phyloP scores from a whole-genome alignment of 2,329 filamentous ascomycete genomes.

The Colletotrichum navitas region DNA sequence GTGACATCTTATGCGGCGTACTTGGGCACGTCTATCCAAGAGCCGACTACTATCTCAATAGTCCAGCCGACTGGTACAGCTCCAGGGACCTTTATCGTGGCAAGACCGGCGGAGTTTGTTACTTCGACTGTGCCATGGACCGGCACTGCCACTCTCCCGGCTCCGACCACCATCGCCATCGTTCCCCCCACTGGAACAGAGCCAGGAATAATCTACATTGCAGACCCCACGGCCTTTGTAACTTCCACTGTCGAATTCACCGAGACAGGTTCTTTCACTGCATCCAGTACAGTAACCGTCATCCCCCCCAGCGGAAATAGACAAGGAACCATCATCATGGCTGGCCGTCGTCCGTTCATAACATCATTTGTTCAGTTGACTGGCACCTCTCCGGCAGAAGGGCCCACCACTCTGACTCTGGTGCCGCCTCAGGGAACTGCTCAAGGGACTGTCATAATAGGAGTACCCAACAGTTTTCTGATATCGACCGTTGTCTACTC shows the following conservation, averaged over 20 bases:
- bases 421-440: constrained; percentile 5
- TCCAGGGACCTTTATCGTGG: constrained; percentile 37
- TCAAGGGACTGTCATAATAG: constrained; percentile 6
- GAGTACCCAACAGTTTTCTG: constrained; percentile 1
- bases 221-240: constrained; percentile 27
- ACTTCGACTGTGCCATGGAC: constrained; percentile 36
- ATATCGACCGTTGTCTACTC: constrained; percentile 13
- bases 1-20: constrained; percentile 23
- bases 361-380: constrained; percentile 1
- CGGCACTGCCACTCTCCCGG: neutral
- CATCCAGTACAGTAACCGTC: constrained; percentile 26
- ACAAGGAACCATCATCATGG: constrained; percentile 26
- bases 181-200: constrained; percentile 13
- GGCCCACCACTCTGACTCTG: constrained; percentile 9
- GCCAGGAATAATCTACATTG: constrained; percentile 35
- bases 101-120: constrained; percentile 26
- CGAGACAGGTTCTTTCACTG: neutral
- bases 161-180: constrained; percentile 18
- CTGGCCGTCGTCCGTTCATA: constrained; percentile 1
- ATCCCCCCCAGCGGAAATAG: constrained; percentile 17
- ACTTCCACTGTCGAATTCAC: constrained; percentile 28
- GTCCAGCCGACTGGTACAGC: constrained; percentile 18
- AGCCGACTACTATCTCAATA: constrained; percentile 15
- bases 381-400: neutral
- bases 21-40: constrained; percentile 8